A percentile compares a stretch with the other conserved stretches of the same genome.
These are phyloP conservation scores for Veloporphyrellus conicus DNA, from an alignment of 1,284 basidiomycete species.

Conservation along the genomic window DNA sequence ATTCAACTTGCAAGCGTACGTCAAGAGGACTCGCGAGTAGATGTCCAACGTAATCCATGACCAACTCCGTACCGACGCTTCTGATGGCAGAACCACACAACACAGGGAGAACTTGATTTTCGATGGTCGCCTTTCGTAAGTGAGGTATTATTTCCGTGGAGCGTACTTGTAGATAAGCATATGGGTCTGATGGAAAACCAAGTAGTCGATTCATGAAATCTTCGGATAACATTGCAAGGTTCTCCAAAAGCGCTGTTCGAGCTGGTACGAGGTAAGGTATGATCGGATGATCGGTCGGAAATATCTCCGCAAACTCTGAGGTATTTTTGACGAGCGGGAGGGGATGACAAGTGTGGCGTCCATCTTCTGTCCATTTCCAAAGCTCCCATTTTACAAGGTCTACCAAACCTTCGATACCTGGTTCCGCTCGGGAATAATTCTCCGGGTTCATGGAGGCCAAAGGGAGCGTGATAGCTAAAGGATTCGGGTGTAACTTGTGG, in stretches of 20 bases:
- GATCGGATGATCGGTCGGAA: conserved; percentile 61
- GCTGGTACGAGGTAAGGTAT: conserved; percentile 62
- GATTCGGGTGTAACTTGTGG: conserved; percentile 71
- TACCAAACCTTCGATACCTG: conserved; percentile 72
- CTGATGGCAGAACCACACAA: conserved; percentile 80
- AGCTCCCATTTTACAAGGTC: conserved; percentile 79
- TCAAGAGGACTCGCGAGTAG: conserved; percentile 78
- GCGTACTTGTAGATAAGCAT: conserved; percentile 59
- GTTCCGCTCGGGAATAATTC: conserved; percentile 67
- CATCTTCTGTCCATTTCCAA: conserved; percentile 63
- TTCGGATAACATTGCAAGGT: conserved; percentile 76
- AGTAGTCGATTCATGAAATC: conserved; percentile 71
- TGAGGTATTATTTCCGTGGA: conserved; percentile 51
- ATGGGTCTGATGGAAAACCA: conserved; percentile 50
- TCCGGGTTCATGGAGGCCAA: conserved; percentile 64
- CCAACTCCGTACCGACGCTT: conserved; percentile 75
- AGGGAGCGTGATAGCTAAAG: conserved; percentile 72
- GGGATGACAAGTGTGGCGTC: conserved; percentile 42
- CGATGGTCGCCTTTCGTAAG: conserved; percentile 65
- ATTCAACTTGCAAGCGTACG: conserved; percentile 44
- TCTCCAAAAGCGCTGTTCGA: conserved; percentile 68
- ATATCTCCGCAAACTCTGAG: conserved; percentile 40
- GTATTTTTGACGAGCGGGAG: conserved; percentile 51
- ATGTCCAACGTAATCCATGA: conserved; percentile 79
- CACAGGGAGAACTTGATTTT: conserved; percentile 70